phyloP scores from a whole-genome alignment of 768 basidiomycete species.

The Lentinula detonsa region DNA sequence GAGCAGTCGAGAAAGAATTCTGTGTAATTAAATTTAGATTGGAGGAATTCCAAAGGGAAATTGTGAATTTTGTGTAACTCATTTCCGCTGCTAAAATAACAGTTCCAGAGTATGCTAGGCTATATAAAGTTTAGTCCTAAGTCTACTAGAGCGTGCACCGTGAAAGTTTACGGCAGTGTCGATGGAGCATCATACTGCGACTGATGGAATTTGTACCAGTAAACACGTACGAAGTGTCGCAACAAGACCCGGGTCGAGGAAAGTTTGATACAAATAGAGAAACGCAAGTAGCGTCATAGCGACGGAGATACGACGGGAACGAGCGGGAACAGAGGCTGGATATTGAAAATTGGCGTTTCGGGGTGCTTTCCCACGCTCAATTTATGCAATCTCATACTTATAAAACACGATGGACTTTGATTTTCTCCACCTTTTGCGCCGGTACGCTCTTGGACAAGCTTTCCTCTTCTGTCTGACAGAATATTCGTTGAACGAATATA shows the following conservation, averaged over 20 bases:
- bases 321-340: neutral
- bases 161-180: too few relatives aligned
- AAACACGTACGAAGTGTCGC: too few relatives aligned
- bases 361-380: neutral
- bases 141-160: too few relatives aligned
- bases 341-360: neutral
- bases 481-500: conserved; percentile 6
- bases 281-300: too few relatives aligned
- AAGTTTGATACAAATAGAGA: too few relatives aligned
- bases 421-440: neutral
- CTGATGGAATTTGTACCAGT: too few relatives aligned
- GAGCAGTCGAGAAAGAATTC: conserved; percentile 23
- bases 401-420: neutral
- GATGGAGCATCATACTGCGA: too few relatives aligned
- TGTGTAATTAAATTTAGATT: neutral
- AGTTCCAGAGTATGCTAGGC: too few relatives aligned
- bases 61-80: neutral
- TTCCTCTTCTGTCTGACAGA: neutral
- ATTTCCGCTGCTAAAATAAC: too few relatives aligned
- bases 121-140: too few relatives aligned
- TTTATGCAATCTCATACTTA: neutral
- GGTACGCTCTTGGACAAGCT: neutral
- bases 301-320: neutral
- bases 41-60: too few relatives aligned
- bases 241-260: too few relatives aligned